phyloP scores from a whole-genome alignment of 2,329 filamentous ascomycete genomes.

The Ceratocystis papillata region DNA sequence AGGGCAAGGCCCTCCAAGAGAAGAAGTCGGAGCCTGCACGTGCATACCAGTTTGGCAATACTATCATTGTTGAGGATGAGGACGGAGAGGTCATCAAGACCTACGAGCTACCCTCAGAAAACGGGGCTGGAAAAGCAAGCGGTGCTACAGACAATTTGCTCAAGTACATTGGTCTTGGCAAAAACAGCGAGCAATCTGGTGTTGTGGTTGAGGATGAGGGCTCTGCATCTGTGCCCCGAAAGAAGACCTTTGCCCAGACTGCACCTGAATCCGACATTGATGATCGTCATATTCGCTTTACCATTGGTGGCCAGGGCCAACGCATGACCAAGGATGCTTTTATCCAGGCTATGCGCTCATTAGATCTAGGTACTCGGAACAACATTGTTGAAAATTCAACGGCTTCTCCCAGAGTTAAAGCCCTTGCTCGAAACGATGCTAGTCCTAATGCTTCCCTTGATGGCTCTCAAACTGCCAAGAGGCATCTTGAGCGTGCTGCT shows the following conservation, averaged over 20 bases:
- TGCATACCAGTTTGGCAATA: slow-evolving; percentile 78
- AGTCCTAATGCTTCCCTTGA: background rate
- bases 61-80: slow-evolving; percentile 78
- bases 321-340: slow-evolving; percentile 76
- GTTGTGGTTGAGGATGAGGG: slow-evolving; percentile 24
- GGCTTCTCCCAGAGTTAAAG: slow-evolving; percentile 41
- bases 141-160: slow-evolving; percentile 34
- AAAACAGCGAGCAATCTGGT: slow-evolving; percentile 25
- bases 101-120: slow-evolving; percentile 58
- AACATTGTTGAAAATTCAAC: slow-evolving; percentile 44
- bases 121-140: slow-evolving; percentile 26
- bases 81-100: slow-evolving; percentile 79
- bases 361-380: slow-evolving; percentile 54
- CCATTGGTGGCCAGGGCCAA: slow-evolving; percentile 58
- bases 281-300: slow-evolving; percentile 64
- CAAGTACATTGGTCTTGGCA: slow-evolving; percentile 44
- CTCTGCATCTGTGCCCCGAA: slow-evolving; percentile 29
- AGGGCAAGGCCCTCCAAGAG: slow-evolving; percentile 45
- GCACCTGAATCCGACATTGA: slow-evolving; percentile 46
- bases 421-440: slow-evolving; percentile 37
- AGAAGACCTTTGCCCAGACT: slow-evolving; percentile 32
- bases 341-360: slow-evolving; percentile 58
- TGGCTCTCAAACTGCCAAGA: background rate
- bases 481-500: background rate
- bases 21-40: slow-evolving; percentile 60